Percentiles rank a stretch among this genome's conserved stretches.
These are phyloP conservation scores for Colletotrichum lindemuthianum DNA, from an alignment of 2,329 filamentous ascomycete genomes.

Conservation along the genomic window DNA sequence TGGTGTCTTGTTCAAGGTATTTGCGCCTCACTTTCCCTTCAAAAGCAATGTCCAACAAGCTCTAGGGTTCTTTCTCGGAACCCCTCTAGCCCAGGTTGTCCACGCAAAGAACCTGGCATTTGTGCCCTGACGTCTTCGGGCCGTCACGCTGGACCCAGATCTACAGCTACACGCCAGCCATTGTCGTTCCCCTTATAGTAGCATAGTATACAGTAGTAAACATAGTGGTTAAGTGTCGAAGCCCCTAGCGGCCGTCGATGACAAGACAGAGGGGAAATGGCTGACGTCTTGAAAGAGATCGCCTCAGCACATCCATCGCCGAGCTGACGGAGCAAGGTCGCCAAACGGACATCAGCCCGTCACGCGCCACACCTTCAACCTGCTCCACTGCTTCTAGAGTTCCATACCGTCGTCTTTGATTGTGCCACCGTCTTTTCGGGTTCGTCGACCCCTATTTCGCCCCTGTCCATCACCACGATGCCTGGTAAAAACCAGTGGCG, in stretches of 20 bases:
- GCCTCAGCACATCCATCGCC: background rate
- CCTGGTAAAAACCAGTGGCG: background rate
- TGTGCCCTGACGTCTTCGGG: conserved; percentile 29
- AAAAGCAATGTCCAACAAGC: conserved; percentile 11
- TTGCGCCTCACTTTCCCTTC: background rate
- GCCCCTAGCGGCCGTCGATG: conserved; percentile 19
- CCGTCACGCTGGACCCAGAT: conserved; percentile 32
- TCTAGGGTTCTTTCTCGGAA: too few species aligned
- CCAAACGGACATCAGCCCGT: conserved; percentile 23
- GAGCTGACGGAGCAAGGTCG: conserved; percentile 24
- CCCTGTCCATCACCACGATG: conserved; percentile 18
- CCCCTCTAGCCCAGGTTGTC: background rate
- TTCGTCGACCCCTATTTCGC: conserved; percentile 30
- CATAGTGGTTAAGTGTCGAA: background rate
- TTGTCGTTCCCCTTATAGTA: conserved; percentile 6
- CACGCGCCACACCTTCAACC: background rate
- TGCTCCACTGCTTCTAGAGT: conserved; percentile 35
- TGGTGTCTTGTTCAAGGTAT: too few species aligned
- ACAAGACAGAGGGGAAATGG: conserved; percentile 11
- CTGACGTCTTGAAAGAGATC: conserved; percentile 9
- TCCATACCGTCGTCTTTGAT: conserved; percentile 18
- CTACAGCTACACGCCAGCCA: conserved; percentile 19
- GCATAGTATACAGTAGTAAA: too few species aligned
- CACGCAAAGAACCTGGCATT: conserved; percentile 16
- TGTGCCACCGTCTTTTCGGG: conserved; percentile 21